Base-by-base conservation (phyloP, 768 basidiomycete genomes). In the Macrolepiota dolichaula region DNA sequence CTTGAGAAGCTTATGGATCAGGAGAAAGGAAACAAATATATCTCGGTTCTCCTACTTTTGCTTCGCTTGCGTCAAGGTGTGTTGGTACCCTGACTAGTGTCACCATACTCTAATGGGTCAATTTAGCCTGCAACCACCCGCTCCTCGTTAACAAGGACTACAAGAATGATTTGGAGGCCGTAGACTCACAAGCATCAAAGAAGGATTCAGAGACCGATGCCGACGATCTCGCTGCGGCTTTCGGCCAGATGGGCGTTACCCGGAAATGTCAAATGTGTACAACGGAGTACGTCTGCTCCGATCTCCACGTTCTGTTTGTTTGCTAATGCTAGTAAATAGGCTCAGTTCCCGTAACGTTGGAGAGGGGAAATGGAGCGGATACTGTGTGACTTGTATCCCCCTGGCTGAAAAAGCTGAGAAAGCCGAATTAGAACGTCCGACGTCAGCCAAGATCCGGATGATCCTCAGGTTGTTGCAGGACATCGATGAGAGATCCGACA, bases 11-110 rank as follows among this genome's bases (percentile, higher is more conserved):
- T 92, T 47, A 81, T 87, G 72, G 72, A 77, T 36, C 77, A 75
- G 3, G 76, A 82, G 27, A 79, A 80, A 51, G 80, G 85, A 19
- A 82, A 81, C 64, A 84, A 79, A 50, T 91, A 92, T 69, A 90
- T 89, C 0, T 82, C 83, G 37, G 85, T 92, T 4, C 76, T 92
- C 65, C 76, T 89, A 15, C 70, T 92, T 35, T 79, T 92, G 63
- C 81, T 97, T 51, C 84, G 96, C 32, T 79, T 98, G 51, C 87
- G 96, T 29, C 96, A 99, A 83, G 93, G 96, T 90, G 62, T 29
- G 80, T 70, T 7, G 55, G 32, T 55, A 32, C 24, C 32, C 51
- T 59, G 27, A 53, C n/a, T 25, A 24, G 17, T n/a, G n/a, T 29
- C 3, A 4, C 22, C 51, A 12, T 58, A 12, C 3, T 24, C 29